Percentiles rank a stretch among this genome's conserved stretches.
phyloP scores from a whole-genome alignment of 495 filamentous ascomycete genomes.

The Aspergillus panamensis region DNA sequence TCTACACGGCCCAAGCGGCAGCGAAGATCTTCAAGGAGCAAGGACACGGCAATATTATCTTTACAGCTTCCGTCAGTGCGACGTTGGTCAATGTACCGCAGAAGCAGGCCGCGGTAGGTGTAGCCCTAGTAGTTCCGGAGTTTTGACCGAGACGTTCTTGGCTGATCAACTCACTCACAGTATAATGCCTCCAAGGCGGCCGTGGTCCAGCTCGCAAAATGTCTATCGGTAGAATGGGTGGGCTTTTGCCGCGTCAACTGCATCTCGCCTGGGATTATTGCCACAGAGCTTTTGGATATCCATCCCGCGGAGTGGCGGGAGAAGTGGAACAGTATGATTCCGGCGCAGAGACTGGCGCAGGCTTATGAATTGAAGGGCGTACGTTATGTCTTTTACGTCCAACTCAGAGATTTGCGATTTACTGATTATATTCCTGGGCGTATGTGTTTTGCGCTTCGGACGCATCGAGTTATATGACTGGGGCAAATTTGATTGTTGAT shows the following conservation, averaged over 20 bases:
- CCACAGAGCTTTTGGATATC: constrained; percentile 31
- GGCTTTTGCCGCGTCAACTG: constrained; percentile 39
- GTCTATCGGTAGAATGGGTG: constrained; percentile 34
- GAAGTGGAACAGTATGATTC: constrained; percentile 29
- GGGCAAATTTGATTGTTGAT: constrained; percentile 31
- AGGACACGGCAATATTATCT: constrained; percentile 40
- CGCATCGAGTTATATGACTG: constrained; percentile 35
- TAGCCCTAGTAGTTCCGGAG: no score
- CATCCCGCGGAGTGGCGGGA: constrained; percentile 23
- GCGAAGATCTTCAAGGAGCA: constrained; percentile 40
- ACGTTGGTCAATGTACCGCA: constrained; percentile 46
- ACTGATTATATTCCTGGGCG: constrained; percentile 6
- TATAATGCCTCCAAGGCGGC: constrained; percentile 39
- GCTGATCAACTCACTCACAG: constrained; percentile 6
- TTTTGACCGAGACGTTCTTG: neutral
- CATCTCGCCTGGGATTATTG: constrained; percentile 43
- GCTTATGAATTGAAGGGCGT: constrained; percentile 32
- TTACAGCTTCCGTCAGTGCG: constrained; percentile 42
- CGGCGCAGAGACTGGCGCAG: constrained; percentile 27
- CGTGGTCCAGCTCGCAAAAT: constrained; percentile 30
- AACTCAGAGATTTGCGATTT: neutral
- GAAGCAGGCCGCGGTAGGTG: constrained; percentile 37
- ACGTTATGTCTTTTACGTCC: constrained; percentile 10
- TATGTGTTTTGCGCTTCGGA: constrained; percentile 33
- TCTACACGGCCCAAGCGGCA: constrained; percentile 45